Evolutionary conservation across 352 stramenopile species (phyloP).

Genomic region (Peronospora farinosa): DNA sequence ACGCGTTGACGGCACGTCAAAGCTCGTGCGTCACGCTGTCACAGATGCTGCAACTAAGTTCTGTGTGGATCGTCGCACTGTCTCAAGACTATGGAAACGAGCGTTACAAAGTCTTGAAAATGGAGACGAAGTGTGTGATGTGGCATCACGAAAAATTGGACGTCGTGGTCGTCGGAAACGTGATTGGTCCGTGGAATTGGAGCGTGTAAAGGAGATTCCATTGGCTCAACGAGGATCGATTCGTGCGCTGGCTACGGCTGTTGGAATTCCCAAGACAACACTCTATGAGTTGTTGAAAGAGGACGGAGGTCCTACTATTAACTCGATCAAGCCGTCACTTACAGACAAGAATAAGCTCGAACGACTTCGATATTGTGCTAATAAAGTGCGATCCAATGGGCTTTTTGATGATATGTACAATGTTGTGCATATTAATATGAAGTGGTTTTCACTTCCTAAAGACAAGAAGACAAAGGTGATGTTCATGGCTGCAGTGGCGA

Average conservation of each 20-base stretch:
- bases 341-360: conserved; percentile 42
- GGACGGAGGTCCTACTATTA: conserved; percentile 26
- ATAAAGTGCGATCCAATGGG: conserved; percentile 31
- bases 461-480: conserved; percentile 40
- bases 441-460: conserved; percentile 35
- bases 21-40: conserved; percentile 38
- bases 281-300: conserved; percentile 39
- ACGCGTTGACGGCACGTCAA: conserved; percentile 28
- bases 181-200: conserved; percentile 38
- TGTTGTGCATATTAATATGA: conserved; percentile 41
- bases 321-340: conserved; percentile 38
- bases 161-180: conserved; percentile 35
- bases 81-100: conserved; percentile 40
- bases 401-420: conserved; percentile 43
- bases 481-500: conserved; percentile 37
- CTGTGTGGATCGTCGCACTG: conserved; percentile 34
- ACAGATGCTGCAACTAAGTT: conserved; percentile 35
- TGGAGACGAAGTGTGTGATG: conserved; percentile 33
- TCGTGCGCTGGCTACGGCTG: conserved; percentile 32
- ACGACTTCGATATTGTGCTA: conserved; percentile 29
- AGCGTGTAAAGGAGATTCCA: conserved; percentile 38
- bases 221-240: conserved; percentile 35
- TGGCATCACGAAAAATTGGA: conserved; percentile 39
- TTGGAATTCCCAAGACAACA: conserved; percentile 43
- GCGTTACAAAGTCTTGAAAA: conserved; percentile 35